Conservation (phyloP, 169 alveolate genomes). For the Eimeria sp. region DNA sequence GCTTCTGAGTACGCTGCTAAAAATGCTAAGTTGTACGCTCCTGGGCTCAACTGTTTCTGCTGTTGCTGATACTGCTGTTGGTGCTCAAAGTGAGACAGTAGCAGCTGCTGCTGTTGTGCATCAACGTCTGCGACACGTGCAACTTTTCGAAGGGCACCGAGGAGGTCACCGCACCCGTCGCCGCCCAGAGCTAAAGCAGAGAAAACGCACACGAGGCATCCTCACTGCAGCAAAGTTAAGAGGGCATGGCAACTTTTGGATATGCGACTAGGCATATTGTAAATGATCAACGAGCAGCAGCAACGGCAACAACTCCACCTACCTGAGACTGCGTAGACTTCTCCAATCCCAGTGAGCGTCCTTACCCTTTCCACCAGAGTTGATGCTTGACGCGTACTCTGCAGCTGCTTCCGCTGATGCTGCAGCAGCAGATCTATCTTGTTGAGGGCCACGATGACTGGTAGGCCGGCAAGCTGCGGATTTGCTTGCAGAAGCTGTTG, state of each 20-base stretch:
- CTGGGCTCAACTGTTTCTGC: constrained; percentile 18
- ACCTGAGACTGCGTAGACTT: constrained; percentile 69
- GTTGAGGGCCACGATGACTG: constrained; percentile 41
- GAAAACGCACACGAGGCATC: neutral
- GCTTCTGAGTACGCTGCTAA: constrained; percentile 42
- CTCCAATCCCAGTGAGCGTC: constrained; percentile 39
- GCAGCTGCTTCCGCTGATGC: neutral
- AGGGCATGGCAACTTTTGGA: neutral
- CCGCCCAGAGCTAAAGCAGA: constrained; percentile 23
- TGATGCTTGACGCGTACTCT: neutral
- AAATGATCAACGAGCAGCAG: neutral
- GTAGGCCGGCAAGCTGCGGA: constrained; percentile 59
- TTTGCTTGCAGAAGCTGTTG: constrained; percentile 47
- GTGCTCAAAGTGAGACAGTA: constrained; percentile 25
- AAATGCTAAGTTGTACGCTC: constrained; percentile 26
- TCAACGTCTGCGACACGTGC: constrained; percentile 25
- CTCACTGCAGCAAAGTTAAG: neutral
- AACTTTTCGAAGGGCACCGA: constrained; percentile 30
- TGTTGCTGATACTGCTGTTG: constrained; percentile 50
- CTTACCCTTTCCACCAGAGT: constrained; percentile 48
- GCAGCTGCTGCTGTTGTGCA: constrained; percentile 21
- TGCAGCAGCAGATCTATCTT: constrained; percentile 25
- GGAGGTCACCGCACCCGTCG: constrained; percentile 21
- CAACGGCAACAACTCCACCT: constrained; percentile 36
- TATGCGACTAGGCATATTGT: neutral